These are phyloP conservation scores for Fusarium sp. DNA, from an alignment of 2,329 filamentous ascomycete genomes.

Conservation along the genomic window DNA sequence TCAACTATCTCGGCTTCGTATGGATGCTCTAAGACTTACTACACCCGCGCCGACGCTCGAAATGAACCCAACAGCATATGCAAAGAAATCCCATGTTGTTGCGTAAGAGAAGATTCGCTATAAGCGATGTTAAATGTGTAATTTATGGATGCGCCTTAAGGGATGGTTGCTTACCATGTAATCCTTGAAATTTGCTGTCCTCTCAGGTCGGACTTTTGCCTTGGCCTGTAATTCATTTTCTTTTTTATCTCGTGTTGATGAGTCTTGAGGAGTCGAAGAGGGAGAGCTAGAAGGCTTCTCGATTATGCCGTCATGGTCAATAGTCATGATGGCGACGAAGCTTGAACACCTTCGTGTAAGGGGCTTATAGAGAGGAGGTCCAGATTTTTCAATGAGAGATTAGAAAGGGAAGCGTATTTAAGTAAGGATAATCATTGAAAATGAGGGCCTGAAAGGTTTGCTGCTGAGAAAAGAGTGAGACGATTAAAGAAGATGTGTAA, in stretches of 20 bases:
- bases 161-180: conserved; percentile 52
- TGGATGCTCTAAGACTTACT: not conserved
- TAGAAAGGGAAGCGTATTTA: not conserved
- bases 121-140: not conserved
- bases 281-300: conserved; percentile 33
- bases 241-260: conserved; percentile 4
- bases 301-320: conserved; percentile 20
- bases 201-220: conserved; percentile 56
- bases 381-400: not conserved
- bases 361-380: not conserved
- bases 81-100: conserved; percentile 62
- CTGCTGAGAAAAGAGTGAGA: not conserved
- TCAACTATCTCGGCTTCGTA: not conserved
- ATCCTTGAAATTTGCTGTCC: conserved; percentile 60
- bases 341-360: conserved; percentile 6
- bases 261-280: conserved; percentile 9
- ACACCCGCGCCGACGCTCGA: conserved; percentile 65
- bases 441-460: not conserved
- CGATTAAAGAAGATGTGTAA: not conserved
- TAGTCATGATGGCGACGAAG: conserved; percentile 25
- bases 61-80: conserved; percentile 60
- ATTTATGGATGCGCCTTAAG: not conserved
- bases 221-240: conserved; percentile 50
- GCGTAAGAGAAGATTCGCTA: conserved; percentile 67
- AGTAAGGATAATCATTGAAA: not conserved